Conservation (phyloP, 805 yeast genomes). For the Wilhelminamyces savonicus region DNA sequence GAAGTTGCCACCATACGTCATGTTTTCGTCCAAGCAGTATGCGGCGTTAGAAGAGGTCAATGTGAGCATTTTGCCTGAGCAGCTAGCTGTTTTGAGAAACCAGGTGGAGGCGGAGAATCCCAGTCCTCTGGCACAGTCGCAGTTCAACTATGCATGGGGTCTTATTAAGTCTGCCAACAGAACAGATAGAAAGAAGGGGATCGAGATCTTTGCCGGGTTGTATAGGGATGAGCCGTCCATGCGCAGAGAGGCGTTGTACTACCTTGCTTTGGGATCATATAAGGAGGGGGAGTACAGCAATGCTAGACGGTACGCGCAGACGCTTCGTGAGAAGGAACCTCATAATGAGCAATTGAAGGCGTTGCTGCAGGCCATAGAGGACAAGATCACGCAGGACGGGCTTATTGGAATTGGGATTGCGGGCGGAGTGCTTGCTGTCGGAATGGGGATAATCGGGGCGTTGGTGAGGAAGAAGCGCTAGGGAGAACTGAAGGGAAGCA, state of each 20-base stretch:
- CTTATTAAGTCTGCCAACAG: slow-evolving; percentile 63
- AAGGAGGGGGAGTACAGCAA: slow-evolving; percentile 83
- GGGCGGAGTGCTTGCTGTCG: slow-evolving; percentile 80
- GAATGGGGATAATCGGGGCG: slow-evolving; percentile 55
- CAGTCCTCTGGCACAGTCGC: slow-evolving; percentile 71
- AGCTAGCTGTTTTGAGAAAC: slow-evolving; percentile 65
- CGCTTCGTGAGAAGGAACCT: slow-evolving; percentile 74
- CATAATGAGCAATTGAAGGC: slow-evolving; percentile 71
- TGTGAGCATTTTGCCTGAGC: slow-evolving; percentile 62
- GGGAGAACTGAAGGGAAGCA: slow-evolving; percentile 28
- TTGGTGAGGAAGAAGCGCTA: slow-evolving; percentile 28
- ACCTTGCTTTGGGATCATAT: slow-evolving; percentile 79
- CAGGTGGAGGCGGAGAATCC: slow-evolving; percentile 82
- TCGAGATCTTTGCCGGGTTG: slow-evolving; percentile 60
- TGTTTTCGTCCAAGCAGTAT: slow-evolving; percentile 10
- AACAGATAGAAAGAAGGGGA: slow-evolving; percentile 71
- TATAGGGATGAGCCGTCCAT: slow-evolving; percentile 76
- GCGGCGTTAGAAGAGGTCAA: slow-evolving; percentile 38
- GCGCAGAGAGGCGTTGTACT: slow-evolving; percentile 85
- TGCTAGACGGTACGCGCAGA: slow-evolving; percentile 80
- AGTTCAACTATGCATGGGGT: slow-evolving; percentile 96
- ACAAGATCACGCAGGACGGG: slow-evolving; percentile 80
- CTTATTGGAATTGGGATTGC: slow-evolving; percentile 82
- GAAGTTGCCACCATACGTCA: too few relatives aligned
- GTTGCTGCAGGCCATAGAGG: slow-evolving; percentile 73